Conservation (phyloP, 805 yeast genomes). For the Komagataella ulmi region DNA sequence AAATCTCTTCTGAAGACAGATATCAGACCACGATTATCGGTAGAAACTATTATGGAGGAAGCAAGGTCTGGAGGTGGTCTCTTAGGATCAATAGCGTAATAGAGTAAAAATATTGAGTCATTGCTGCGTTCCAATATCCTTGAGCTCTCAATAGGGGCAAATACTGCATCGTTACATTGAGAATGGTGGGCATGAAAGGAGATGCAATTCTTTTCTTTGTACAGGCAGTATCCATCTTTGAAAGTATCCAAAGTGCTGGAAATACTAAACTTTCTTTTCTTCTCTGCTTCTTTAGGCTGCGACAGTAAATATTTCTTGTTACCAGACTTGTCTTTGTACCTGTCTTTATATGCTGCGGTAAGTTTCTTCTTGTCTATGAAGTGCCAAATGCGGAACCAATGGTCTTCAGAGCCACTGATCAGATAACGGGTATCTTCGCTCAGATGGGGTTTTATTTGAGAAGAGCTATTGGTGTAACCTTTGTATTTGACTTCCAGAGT, state of each 20-base stretch:
- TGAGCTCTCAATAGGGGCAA: conserved; percentile 64
- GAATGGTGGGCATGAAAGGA: conserved; percentile 69
- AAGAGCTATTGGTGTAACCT: conserved; percentile 58
- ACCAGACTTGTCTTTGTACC: conserved; percentile 2
- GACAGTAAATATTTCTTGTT: conserved; percentile 8
- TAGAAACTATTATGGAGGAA: conserved; percentile 48
- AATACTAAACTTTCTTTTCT: background rate
- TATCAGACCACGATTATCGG: conserved; percentile 63
- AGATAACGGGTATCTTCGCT: conserved; percentile 46
- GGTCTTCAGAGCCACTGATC: conserved; percentile 78
- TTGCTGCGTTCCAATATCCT: conserved; percentile 57
- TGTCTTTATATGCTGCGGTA: conserved; percentile 2
- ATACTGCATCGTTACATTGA: conserved; percentile 59
- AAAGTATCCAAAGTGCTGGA: conserved; percentile 7
- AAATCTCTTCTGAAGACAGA: conserved; percentile 74
- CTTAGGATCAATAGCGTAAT: conserved; percentile 6
- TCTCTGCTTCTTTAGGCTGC: background rate
- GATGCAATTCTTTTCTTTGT: conserved; percentile 48
- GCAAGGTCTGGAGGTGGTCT: conserved; percentile 8
- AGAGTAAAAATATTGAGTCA: conserved; percentile 65
- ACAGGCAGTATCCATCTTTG: conserved; percentile 18
- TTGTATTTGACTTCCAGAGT: conserved; percentile 53
- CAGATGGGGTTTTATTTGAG: conserved; percentile 57
- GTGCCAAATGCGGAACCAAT: conserved; percentile 77
- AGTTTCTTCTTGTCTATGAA: conserved; percentile 14